phyloP scores from a whole-genome alignment of 2,329 filamentous ascomycete species.

The Aspergillus sp. region DNA sequence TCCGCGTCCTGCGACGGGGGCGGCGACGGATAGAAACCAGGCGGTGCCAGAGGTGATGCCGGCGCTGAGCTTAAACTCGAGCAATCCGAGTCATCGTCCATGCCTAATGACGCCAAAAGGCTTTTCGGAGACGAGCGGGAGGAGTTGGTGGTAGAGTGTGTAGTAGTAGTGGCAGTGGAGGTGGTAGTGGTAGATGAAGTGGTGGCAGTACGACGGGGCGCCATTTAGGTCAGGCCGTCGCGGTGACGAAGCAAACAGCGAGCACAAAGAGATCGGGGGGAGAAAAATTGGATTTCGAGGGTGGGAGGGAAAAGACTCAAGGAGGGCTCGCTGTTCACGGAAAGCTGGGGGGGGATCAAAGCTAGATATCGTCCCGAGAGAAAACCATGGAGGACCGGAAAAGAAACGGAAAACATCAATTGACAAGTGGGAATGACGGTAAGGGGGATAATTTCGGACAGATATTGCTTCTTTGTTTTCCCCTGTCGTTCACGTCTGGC shows the following conservation, averaged over 20 bases:
- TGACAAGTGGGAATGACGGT: conserved; percentile 10
- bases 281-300: conserved; percentile 9
- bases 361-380: conserved; percentile 16
- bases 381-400: conserved; percentile 18
- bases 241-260: conserved; percentile 9
- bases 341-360: conserved; percentile 8
- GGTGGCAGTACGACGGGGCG: conserved; percentile 12
- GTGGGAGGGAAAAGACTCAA: conserved; percentile 9
- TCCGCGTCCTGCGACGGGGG: conserved; percentile 46
- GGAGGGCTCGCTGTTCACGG: conserved; percentile 5
- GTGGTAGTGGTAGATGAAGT: conserved; percentile 10
- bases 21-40: conserved; percentile 44
- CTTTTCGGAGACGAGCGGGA: conserved; percentile 15
- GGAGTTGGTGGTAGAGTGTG: conserved; percentile 10
- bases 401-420: conserved; percentile 16
- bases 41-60: conserved; percentile 41
- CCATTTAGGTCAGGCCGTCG: conserved; percentile 16
- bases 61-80: conserved; percentile 47
- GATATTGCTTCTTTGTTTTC: conserved; percentile 1
- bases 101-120: conserved; percentile 17
- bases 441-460: not conserved
- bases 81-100: conserved; percentile 37
- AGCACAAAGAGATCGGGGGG: conserved; percentile 10
- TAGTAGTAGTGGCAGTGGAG: conserved; percentile 5
- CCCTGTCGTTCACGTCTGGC: conserved; percentile 8